These are phyloP conservation scores for Botrytis aclada DNA, from an alignment of 2,329 filamentous ascomycete genomes.

Conservation along the genomic window DNA sequence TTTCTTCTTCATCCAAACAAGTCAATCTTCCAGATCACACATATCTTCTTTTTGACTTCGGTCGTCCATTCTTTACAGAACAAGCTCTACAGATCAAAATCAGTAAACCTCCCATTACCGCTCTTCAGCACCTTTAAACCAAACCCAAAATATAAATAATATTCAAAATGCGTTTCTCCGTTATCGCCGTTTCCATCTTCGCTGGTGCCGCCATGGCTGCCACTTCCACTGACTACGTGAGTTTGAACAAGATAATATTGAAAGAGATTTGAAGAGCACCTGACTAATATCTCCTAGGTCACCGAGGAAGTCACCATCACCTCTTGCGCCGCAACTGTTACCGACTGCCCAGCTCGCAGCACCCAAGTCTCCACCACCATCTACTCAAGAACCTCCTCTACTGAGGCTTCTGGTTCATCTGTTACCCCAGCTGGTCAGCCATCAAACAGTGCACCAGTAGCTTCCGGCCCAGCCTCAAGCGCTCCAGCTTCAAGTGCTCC, in stretches of 20 bases:
- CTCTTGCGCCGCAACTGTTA: conserved; percentile 19
- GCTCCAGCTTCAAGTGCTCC: not conserved
- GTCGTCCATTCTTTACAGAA: conserved; percentile 38
- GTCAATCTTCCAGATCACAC: conserved; percentile 24
- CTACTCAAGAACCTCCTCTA: conserved; percentile 3
- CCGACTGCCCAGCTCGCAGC: conserved; percentile 20
- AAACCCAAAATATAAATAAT: conserved; percentile 4
- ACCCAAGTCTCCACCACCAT: conserved; percentile 14
- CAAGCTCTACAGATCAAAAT: conserved; percentile 31
- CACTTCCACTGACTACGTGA: conserved; percentile 18
- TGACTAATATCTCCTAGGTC: not conserved
- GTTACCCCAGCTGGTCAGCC: conserved; percentile 5
- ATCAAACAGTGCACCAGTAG: not conserved
- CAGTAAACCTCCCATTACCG: conserved; percentile 20
- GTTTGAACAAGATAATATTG: not conserved
- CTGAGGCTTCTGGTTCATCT: not conserved
- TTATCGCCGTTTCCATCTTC: conserved; percentile 22
- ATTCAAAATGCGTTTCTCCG: conserved; percentile 27
- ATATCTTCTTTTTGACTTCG: conserved; percentile 34
- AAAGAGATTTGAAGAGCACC: not conserved
- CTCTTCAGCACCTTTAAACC: conserved; percentile 27
- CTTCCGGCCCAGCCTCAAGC: not conserved
- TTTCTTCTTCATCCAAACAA: conserved; percentile 30
- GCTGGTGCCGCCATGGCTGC: conserved; percentile 20
- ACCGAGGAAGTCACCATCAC: conserved; percentile 22